phyloP scores from a whole-genome alignment of 2,329 filamentous ascomycete species.

The Coniosporium tulheliwenetii region DNA sequence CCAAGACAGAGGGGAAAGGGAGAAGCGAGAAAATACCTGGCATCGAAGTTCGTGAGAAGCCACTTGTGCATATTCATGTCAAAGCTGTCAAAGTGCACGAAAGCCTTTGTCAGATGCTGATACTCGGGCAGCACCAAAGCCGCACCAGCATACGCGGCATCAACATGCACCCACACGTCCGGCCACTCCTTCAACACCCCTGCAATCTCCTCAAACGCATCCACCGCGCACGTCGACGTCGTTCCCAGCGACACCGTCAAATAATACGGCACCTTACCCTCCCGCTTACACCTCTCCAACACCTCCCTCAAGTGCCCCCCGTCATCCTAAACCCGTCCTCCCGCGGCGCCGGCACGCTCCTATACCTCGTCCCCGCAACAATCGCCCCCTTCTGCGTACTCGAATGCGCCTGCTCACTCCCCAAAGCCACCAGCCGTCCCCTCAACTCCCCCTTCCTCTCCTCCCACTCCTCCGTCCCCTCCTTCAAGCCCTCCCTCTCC shows the following conservation, averaged over 20 bases:
- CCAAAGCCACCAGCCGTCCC: constrained; percentile 63
- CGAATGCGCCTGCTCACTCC: constrained; percentile 65
- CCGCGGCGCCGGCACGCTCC: constrained; percentile 46
- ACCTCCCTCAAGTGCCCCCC: constrained; percentile 43
- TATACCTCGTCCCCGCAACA: constrained; percentile 72
- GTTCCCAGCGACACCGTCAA: constrained; percentile 73
- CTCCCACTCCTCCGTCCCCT: constrained; percentile 41
- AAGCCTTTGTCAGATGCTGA: constrained; percentile 47
- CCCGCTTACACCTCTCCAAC: constrained; percentile 47
- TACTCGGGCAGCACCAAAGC: constrained; percentile 72
- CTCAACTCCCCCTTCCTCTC: constrained; percentile 53
- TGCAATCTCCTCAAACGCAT: constrained; percentile 61
- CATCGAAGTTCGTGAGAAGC: constrained; percentile 87
- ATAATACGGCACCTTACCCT: constrained; percentile 72
- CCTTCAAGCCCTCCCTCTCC: constrained; percentile 27
- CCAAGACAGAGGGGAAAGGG: not conserved
- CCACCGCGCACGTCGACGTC: constrained; percentile 75
- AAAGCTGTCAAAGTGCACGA: constrained; percentile 68
- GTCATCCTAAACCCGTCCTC: constrained; percentile 57
- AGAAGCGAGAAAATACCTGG: constrained; percentile 23
- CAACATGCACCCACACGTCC: constrained; percentile 77
- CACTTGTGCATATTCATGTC: constrained; percentile 97
- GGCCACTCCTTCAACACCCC: constrained; percentile 37
- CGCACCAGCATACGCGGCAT: constrained; percentile 83
- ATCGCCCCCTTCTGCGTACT: constrained; percentile 76